phyloP scores from a whole-genome alignment of 192 early-diverging fungal genomes.

The Entomortierella beljakovae region DNA sequence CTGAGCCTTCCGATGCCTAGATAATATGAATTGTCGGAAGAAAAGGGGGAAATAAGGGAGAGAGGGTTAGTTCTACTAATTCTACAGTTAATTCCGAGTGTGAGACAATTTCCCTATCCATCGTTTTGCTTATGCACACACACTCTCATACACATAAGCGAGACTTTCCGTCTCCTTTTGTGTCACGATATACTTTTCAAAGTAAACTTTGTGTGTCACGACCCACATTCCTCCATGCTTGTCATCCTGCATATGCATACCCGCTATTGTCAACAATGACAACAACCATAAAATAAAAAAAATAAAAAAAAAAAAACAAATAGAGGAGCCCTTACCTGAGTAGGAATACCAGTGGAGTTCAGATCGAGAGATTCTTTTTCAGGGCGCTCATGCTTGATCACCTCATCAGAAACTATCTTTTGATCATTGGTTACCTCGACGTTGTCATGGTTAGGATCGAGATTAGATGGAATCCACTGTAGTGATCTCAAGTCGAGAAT shows the following conservation, averaged over 20 bases:
- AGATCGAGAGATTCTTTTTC: neutral
- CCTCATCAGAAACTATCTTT: neutral
- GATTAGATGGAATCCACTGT: slow-evolving; percentile 55
- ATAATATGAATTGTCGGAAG: neutral
- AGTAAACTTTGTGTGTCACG: neutral
- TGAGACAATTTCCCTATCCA: no score
- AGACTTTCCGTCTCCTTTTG: neutral
- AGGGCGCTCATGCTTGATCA: neutral
- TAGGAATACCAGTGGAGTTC: neutral
- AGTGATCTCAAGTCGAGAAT: slow-evolving; percentile 56
- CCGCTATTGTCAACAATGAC: no score
- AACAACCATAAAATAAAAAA: neutral
- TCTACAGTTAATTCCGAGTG: no score
- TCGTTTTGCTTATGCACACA: neutral
- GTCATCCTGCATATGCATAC: slow-evolving; percentile 1
- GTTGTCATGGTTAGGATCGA: neutral
- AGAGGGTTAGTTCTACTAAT: neutral
- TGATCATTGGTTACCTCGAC: no score
- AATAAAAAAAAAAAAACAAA: neutral
- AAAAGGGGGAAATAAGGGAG: neutral
- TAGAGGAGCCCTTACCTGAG: neutral
- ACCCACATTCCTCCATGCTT: neutral
- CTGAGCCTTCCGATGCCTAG: neutral
- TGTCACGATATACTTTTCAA: neutral
- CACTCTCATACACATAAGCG: neutral